Percentiles rank a stretch among this genome's conserved stretches.
Evolutionary conservation across 192 early-diverging fungal genomes (phyloP).

Genomic region (Coemansia sp.): DNA sequence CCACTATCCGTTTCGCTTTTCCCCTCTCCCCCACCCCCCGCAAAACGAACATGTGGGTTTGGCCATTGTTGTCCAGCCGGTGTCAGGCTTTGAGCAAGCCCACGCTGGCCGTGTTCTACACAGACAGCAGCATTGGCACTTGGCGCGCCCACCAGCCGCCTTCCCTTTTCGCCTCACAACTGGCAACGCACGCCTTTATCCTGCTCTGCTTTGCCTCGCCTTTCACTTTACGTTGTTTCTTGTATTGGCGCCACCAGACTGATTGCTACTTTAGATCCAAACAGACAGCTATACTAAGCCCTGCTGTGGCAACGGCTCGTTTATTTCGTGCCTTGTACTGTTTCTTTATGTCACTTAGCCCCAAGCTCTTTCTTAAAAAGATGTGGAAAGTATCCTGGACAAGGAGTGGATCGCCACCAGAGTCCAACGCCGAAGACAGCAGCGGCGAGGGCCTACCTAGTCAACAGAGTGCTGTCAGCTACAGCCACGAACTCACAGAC

Average conservation of each 20-base stretch:
- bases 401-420: slow-evolving; percentile 21
- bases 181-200: slow-evolving; percentile 3
- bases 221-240: slow-evolving; percentile 2
- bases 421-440: slow-evolving; percentile 11
- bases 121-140: neutral
- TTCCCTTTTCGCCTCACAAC: neutral
- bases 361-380: slow-evolving; percentile 37
- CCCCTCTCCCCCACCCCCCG: neutral
- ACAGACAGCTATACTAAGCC: neutral
- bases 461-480: neutral
- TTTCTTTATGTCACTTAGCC: slow-evolving; percentile 41
- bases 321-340: neutral
- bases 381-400: slow-evolving; percentile 52
- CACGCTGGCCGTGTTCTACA: neutral
- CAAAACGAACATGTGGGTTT: slow-evolving; percentile 7
- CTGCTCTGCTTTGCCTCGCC: slow-evolving; percentile 4
- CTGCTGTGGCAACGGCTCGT: neutral
- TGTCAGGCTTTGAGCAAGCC: slow-evolving; percentile 11
- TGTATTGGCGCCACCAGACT: slow-evolving; percentile 6
- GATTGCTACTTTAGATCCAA: slow-evolving; percentile 4
- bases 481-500: neutral
- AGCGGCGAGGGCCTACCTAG: neutral
- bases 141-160: neutral
- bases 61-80: neutral
- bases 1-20: neutral